Evolutionary conservation across 1,284 basidiomycete species (phyloP).

Genomic region (Stygiomarasmius scandens): DNA sequence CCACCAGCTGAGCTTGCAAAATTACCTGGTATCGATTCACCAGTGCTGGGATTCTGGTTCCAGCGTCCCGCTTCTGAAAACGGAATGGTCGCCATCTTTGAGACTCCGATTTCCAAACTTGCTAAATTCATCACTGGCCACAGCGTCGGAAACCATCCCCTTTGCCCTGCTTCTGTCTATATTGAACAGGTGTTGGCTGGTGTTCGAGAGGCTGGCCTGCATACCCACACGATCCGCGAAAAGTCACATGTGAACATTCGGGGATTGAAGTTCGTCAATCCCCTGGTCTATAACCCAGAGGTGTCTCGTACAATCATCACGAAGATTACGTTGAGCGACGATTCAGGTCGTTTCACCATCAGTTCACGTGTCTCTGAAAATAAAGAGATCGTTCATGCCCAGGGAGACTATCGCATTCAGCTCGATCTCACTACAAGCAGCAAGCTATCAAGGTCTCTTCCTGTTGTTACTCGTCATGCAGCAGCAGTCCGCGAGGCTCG

Average conservation of each 20-base stretch:
- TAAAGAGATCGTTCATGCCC: constrained; percentile 46
- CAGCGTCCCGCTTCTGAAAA: constrained; percentile 46
- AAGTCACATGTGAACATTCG: constrained; percentile 42
- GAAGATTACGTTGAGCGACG: constrained; percentile 41
- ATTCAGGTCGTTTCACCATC: constrained; percentile 48
- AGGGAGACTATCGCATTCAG: constrained; percentile 47
- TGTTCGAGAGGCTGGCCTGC: constrained; percentile 37
- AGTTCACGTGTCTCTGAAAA: constrained; percentile 37
- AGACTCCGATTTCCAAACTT: constrained; percentile 51
- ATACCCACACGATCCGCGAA: constrained; percentile 30
- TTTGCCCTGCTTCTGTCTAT: constrained; percentile 74
- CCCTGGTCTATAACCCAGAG: constrained; percentile 50
- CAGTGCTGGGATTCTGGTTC: constrained; percentile 47
- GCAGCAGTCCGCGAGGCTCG: constrained; percentile 29
- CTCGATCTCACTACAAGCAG: constrained; percentile 30
- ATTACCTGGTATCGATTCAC: constrained; percentile 29
- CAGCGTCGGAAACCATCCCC: constrained; percentile 53
- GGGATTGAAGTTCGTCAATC: constrained; percentile 51
- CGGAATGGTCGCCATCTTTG: constrained; percentile 48
- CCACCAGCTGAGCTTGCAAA: background rate
- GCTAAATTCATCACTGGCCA: constrained; percentile 58
- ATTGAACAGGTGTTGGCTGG: constrained; percentile 57
- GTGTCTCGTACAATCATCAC: constrained; percentile 39
- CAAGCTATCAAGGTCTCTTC: constrained; percentile 42
- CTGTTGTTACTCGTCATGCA: constrained; percentile 39